A percentile compares a stretch with the other conserved stretches of the same genome.
These are phyloP conservation scores for Aspergillus fumigatus DNA, from an alignment of 2,329 filamentous ascomycete species.

Conservation along the genomic window DNA sequence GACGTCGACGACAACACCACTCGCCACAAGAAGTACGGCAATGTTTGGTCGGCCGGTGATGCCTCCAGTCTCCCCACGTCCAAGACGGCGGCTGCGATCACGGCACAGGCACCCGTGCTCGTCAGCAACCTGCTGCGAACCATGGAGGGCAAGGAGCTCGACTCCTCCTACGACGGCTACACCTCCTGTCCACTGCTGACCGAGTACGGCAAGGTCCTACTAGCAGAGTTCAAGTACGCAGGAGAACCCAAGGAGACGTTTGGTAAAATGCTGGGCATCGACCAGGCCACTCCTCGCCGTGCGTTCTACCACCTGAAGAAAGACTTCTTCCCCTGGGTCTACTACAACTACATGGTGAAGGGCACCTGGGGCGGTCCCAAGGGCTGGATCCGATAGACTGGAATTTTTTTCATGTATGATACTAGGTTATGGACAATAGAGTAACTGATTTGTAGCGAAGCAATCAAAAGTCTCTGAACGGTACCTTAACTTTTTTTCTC, in stretches of 20 bases:
- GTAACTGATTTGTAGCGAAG: not conserved
- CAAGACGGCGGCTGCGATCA: constrained; percentile 54
- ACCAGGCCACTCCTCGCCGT: constrained; percentile 53
- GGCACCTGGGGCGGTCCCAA: constrained; percentile 60
- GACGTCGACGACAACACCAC: constrained; percentile 53
- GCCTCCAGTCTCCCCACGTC: constrained; percentile 57
- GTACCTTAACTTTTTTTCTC: no score
- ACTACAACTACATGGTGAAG: constrained; percentile 57
- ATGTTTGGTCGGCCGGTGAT: constrained; percentile 58
- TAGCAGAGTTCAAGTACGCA: constrained; percentile 63
- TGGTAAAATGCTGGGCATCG: constrained; percentile 49
- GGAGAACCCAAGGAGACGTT: constrained; percentile 62
- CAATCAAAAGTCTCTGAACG: no score
- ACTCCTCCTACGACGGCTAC: constrained; percentile 51
- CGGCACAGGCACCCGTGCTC: constrained; percentile 48
- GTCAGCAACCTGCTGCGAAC: constrained; percentile 46
- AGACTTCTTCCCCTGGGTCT: constrained; percentile 65
- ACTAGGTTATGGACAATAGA: not conserved
- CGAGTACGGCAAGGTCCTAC: constrained; percentile 58
- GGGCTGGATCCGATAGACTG: constrained; percentile 38
- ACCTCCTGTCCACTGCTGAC: constrained; percentile 53
- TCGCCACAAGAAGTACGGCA: constrained; percentile 51
- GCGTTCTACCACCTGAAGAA: constrained; percentile 62
- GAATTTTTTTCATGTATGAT: not conserved
- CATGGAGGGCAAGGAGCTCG: constrained; percentile 44